Conservation (phyloP, 164 flowering plant genomes). For the Pachysandra terminalis region DNA sequence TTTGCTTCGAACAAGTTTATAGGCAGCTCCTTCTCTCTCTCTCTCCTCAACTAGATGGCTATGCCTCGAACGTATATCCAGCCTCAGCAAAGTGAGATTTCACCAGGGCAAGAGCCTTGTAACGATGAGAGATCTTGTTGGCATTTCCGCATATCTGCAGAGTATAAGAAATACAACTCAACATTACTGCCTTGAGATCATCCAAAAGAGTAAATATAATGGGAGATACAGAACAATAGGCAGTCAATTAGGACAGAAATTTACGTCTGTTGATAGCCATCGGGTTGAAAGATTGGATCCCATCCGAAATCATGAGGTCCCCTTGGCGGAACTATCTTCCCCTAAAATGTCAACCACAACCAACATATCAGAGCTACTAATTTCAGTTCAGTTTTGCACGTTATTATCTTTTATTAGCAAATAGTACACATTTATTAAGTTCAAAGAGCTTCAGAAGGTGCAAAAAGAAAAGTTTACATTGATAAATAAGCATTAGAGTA, state of each 20-base stretch:
- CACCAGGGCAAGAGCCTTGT: conserved; percentile 61
- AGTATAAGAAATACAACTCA: not conserved
- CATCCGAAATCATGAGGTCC: conserved; percentile 96
- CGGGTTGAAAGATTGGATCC: conserved; percentile 98
- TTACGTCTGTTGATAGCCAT: conserved; percentile 91
- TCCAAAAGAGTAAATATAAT: not conserved
- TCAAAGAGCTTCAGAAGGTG: no score
- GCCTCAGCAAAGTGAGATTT: conserved; percentile 71
- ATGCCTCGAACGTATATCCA: conserved; percentile 42
- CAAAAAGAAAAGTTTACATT: no score
- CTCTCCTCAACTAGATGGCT: conserved; percentile 4
- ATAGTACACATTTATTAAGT: no score
- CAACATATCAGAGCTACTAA: not conserved
- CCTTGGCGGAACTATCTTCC: conserved; percentile 80
- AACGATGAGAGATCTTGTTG: conserved; percentile 82
- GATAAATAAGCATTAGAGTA: no score
- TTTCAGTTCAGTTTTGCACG: no score
- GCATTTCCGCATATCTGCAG: conserved; percentile 79
- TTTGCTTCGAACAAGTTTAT: no score
- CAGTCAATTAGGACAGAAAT: not conserved
- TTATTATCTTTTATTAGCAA: no score
- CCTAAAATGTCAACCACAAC: conserved; percentile 38
- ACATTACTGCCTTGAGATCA: not conserved
- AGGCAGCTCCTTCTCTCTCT: not conserved
- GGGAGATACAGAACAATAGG: not conserved